phyloP scores from a whole-genome alignment of 2,329 filamentous ascomycete species.

The Aspergillus calidoustus region DNA sequence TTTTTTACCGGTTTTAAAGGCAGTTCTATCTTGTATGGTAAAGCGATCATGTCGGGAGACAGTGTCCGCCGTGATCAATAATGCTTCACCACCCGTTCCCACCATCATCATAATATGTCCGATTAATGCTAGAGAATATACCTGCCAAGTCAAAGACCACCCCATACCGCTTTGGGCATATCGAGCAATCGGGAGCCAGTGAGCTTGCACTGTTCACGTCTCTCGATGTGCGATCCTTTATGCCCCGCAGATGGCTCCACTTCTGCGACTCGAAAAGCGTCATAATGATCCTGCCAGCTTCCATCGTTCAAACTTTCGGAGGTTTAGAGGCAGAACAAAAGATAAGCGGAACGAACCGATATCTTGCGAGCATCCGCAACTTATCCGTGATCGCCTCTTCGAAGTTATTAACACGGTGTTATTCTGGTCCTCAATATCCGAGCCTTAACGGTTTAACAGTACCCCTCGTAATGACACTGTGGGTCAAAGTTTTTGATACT shows the following conservation, averaged over 20 bases:
- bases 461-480: neutral
- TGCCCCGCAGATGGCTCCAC: constrained; percentile 19
- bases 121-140: constrained; percentile 1
- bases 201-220: constrained; percentile 4
- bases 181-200: constrained; percentile 5
- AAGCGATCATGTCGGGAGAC: neutral
- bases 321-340: neutral
- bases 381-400: neutral
- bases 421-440: neutral
- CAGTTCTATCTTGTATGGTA: neutral
- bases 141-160: constrained; percentile 5
- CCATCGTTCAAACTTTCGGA: neutral
- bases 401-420: neutral
- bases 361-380: neutral
- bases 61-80: neutral
- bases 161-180: constrained; percentile 12
- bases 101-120: constrained; percentile 6
- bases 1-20: neutral
- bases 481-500: neutral
- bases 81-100: neutral
- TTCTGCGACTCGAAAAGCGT: neutral
- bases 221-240: constrained; percentile 17
- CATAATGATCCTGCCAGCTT: constrained; percentile 1
- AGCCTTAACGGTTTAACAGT: neutral
- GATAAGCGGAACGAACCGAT: neutral